Percentiles rank a stretch among this genome's conserved stretches.
Evolutionary conservation across 2,329 filamentous ascomycete genomes (phyloP).

Genomic region (Neofusicoccum sp.): DNA sequence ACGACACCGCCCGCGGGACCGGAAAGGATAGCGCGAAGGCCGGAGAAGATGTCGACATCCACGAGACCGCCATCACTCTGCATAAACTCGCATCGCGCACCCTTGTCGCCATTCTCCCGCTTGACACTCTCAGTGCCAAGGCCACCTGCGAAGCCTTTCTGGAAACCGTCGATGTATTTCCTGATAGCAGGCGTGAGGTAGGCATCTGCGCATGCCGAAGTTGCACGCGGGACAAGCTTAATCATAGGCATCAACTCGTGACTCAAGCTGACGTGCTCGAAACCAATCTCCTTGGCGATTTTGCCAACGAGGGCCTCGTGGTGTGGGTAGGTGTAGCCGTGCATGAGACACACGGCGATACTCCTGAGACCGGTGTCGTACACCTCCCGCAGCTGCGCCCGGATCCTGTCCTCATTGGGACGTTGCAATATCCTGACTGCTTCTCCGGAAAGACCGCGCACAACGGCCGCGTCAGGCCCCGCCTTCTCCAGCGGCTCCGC

Average conservation of each 20-base stretch:
- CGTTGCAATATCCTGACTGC: slow-evolving; percentile 67
- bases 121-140: slow-evolving; percentile 74
- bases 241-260: slow-evolving; percentile 87
- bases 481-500: slow-evolving; percentile 51
- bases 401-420: slow-evolving; percentile 58
- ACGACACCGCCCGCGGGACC: slow-evolving; percentile 93
- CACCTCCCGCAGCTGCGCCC: slow-evolving; percentile 62
- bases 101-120: slow-evolving; percentile 61
- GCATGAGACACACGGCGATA: slow-evolving; percentile 87
- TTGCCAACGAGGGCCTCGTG: slow-evolving; percentile 78
- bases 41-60: slow-evolving; percentile 78
- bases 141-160: slow-evolving; percentile 75
- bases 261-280: slow-evolving; percentile 76
- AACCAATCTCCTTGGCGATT: slow-evolving; percentile 77
- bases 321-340: slow-evolving; percentile 85
- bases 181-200: slow-evolving; percentile 78
- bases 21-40: slow-evolving; percentile 79
- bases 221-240: slow-evolving; percentile 72
- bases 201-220: slow-evolving; percentile 75
- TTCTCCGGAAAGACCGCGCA: slow-evolving; percentile 72
- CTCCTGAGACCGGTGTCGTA: slow-evolving; percentile 71
- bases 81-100: slow-evolving; percentile 91
- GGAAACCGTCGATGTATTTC: slow-evolving; percentile 75
- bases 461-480: slow-evolving; percentile 53
- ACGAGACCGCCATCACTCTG: slow-evolving; percentile 74